Evolutionary conservation across 1,284 basidiomycete genomes (phyloP), one percentile per base, ranked within the genome.

Genomic region (Limonomyces culmigenus): DNA sequence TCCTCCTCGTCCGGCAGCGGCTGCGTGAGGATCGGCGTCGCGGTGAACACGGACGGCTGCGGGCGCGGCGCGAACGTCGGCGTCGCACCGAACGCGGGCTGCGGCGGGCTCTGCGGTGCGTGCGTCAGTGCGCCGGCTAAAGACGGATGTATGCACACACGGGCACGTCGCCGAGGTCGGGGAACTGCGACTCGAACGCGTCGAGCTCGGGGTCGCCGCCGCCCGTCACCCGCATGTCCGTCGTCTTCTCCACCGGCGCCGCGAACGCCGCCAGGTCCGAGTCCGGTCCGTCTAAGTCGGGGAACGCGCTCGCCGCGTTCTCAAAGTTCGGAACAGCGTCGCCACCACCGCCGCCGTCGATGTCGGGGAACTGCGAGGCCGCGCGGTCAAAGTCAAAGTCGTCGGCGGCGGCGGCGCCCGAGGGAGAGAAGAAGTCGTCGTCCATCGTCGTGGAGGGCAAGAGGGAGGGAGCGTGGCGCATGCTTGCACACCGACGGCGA

Each of bases 171-270:
- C n/a, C n/a, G 39, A 97, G 68, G 46, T 88, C 88, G 0, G 92
- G 92, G 58, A 93, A 97, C 44, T 86, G 75, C 51, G 65, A 80
- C 60, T 93, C 80, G 47, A 97, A 97, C 56, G 85, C 74, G 46
- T 86, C 84, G 42, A 89, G 71, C 45, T 92, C 89, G 43, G 85
- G 79, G 46, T 83, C 72, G n/a, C n/a, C n/a, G n/a, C n/a, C n/a
- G 2, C 86, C 86, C 0, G 87, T 92, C 23, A 89, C 79, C 52
- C 74, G 80, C 37, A 91, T 75, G 14, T 70, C 61, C 12, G 55
- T 60, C 44, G 55, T 45, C 41, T 48, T 49, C 48, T 56, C 43
- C 45, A 49, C 42, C 15, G 63, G 60, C 16, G 63, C 60, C 29
- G 60, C 53, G 41, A 60, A 61, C 17, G 66, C 68, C 47, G 81